A percentile compares a stretch with the other conserved stretches of the same genome.
phyloP scores from a whole-genome alignment of 148 eudicot genomes.

The Persicaria maculosa region DNA sequence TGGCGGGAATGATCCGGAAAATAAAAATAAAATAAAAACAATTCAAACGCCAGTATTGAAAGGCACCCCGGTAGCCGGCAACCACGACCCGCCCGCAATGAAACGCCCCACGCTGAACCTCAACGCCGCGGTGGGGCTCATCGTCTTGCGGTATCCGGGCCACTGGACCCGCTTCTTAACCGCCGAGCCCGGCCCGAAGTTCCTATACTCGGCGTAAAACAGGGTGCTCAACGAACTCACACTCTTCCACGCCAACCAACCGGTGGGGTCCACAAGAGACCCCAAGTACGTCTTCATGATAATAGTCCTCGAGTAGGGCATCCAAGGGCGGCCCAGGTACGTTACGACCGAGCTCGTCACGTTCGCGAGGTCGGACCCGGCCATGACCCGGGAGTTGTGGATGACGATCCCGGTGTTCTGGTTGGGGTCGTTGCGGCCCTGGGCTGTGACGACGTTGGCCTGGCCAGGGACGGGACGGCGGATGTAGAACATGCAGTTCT shows the following conservation, averaged over 20 bases:
- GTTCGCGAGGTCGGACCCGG: constrained; percentile 43
- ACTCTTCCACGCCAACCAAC: constrained; percentile 54
- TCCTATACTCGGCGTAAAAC: constrained; percentile 54
- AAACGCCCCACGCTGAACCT: constrained; percentile 36
- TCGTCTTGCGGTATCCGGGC: constrained; percentile 44
- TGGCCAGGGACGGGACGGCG: constrained; percentile 37
- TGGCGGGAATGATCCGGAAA: too few species aligned
- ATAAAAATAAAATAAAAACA: too few species aligned
- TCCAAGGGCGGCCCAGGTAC: constrained; percentile 75
- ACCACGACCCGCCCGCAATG: constrained; percentile 55
- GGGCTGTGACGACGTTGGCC: constrained; percentile 50
- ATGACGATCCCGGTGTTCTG: constrained; percentile 66
- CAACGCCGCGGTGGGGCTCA: constrained; percentile 18
- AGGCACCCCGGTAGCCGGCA: constrained; percentile 60
- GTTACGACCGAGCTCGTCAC: constrained; percentile 21
- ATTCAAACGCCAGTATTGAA: constrained; percentile 9
- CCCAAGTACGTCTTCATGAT: constrained; percentile 36
- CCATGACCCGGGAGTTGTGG: constrained; percentile 41
- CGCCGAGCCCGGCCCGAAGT: constrained; percentile 43
- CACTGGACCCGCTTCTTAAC: constrained; percentile 44
- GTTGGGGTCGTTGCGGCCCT: constrained; percentile 48
- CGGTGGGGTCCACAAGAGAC: constrained; percentile 21
- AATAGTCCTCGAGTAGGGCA: constrained; percentile 43
- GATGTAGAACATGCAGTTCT: constrained; percentile 41
- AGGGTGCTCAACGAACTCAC: constrained; percentile 21